Conservation (phyloP, 2,329 filamentous ascomycete species). For the Cytospora mali region DNA sequence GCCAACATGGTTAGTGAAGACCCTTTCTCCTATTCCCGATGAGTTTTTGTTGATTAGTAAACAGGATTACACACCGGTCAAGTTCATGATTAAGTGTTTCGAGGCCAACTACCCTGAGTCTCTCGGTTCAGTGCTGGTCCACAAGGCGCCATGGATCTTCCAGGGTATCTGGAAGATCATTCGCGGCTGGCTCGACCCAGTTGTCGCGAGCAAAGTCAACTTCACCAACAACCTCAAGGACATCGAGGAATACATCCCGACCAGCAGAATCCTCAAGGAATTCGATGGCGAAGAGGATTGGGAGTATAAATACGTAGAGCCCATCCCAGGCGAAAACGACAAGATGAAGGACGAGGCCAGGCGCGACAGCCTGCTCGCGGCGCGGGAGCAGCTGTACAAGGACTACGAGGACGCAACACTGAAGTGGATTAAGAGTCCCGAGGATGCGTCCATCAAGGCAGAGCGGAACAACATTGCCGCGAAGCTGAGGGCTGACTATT, state of each 20-base stretch:
- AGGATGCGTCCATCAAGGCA: conserved; percentile 52
- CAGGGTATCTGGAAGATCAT: conserved; percentile 96
- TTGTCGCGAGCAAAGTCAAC: conserved; percentile 91
- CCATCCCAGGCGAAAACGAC: conserved; percentile 73
- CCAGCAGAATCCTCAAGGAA: conserved; percentile 74
- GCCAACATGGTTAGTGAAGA: conserved; percentile 77
- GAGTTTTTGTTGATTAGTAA: conserved; percentile 28
- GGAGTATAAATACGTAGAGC: conserved; percentile 81
- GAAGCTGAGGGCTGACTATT: conserved; percentile 75
- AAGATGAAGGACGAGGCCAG: conserved; percentile 67
- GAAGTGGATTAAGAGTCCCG: conserved; percentile 68
- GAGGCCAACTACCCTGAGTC: conserved; percentile 98
- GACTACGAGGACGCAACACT: conserved; percentile 75
- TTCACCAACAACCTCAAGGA: conserved; percentile 85
- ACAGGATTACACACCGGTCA: conserved; percentile 90
- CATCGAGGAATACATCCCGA: conserved; percentile 74
- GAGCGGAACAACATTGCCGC: conserved; percentile 65
- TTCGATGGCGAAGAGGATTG: conserved; percentile 86
- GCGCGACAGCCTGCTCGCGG: conserved; percentile 63
- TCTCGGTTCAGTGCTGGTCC: conserved; percentile 84
- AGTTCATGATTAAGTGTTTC: conserved; percentile 99
- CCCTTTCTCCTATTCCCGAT: no score
- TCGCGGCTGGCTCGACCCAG: conserved; percentile 92
- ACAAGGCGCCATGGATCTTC: conserved; percentile 97
- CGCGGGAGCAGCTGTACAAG: conserved; percentile 66